phyloP scores from a whole-genome alignment of 2,329 filamentous ascomycete genomes.

The Thelonectria discophora region DNA sequence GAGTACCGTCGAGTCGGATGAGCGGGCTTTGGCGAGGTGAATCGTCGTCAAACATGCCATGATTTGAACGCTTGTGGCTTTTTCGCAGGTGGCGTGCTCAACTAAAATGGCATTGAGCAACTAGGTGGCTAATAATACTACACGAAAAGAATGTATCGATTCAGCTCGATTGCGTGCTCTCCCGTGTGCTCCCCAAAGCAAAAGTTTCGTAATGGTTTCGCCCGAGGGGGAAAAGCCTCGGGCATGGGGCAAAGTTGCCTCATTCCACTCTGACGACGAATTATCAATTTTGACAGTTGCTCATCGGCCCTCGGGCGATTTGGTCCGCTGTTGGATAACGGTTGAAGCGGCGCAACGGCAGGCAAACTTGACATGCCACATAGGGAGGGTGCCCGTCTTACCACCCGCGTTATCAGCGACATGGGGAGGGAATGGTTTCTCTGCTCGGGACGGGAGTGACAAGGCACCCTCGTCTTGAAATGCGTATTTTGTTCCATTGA shows the following conservation, averaged over 20 bases:
- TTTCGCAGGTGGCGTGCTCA: background rate
- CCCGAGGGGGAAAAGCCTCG: background rate
- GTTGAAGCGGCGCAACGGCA: background rate
- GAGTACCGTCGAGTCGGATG: background rate
- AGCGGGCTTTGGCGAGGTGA: background rate
- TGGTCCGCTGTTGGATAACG: constrained; percentile 12
- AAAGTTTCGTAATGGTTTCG: constrained; percentile 9
- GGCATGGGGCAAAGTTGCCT: background rate
- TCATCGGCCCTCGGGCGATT: constrained; percentile 3
- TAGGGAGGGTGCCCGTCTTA: constrained; percentile 9
- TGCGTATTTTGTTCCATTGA: constrained; percentile 9
- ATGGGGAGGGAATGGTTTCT: background rate
- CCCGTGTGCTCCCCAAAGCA: background rate
- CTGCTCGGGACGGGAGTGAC: background rate
- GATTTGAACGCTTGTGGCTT: background rate
- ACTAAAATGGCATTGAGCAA: background rate
- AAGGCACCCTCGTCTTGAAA: constrained; percentile 17
- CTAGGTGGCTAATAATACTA: background rate
- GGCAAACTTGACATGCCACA: constrained; percentile 1
- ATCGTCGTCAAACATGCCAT: background rate
- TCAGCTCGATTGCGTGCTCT: constrained; percentile 15
- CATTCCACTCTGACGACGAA: background rate
- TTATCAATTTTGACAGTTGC: background rate
- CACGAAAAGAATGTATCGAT: background rate
- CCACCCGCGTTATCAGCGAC: background rate